Conservation (phyloP, 2,329 filamentous ascomycete genomes). For the Sporothrix phasma region DNA sequence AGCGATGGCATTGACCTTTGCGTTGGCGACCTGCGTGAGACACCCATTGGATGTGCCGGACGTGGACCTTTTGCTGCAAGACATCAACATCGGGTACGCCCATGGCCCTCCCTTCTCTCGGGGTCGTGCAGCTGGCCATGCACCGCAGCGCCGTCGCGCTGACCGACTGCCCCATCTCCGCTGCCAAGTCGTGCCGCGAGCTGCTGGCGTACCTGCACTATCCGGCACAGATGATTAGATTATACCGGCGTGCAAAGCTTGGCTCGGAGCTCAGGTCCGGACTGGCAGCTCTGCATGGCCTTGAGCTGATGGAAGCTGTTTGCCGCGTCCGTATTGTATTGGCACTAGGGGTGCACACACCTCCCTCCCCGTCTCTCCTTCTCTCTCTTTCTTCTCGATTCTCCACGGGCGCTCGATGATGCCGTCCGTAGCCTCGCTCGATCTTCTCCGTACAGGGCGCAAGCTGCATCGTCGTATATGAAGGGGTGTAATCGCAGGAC, state of each 20-base stretch:
- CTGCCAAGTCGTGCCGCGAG: slow-evolving; percentile 29
- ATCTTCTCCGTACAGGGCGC: no score
- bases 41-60: slow-evolving; percentile 37
- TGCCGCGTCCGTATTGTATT: neutral
- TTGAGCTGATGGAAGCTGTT: neutral
- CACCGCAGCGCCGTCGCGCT: slow-evolving; percentile 31
- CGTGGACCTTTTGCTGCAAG: slow-evolving; percentile 49
- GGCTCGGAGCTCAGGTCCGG: neutral
- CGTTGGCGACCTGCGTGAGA: slow-evolving; percentile 48
- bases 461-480: no score
- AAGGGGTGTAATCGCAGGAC: neutral
- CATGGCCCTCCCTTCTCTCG: slow-evolving; percentile 28
- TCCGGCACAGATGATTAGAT: slow-evolving; percentile 19
- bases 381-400: neutral
- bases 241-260: neutral
- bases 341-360: no score
- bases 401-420: no score
- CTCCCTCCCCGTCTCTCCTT: neutral
- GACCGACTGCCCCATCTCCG: slow-evolving; percentile 31
- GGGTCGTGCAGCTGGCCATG: slow-evolving; percentile 27
- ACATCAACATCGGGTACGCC: slow-evolving; percentile 36
- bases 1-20: slow-evolving; percentile 44
- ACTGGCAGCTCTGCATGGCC: neutral
- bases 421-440: neutral
- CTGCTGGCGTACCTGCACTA: slow-evolving; percentile 30